Evolutionary conservation across 345 rosid species (phyloP), one percentile per base, ranked within the genome.

Genomic region (Arabidopsis suecica): DNA sequence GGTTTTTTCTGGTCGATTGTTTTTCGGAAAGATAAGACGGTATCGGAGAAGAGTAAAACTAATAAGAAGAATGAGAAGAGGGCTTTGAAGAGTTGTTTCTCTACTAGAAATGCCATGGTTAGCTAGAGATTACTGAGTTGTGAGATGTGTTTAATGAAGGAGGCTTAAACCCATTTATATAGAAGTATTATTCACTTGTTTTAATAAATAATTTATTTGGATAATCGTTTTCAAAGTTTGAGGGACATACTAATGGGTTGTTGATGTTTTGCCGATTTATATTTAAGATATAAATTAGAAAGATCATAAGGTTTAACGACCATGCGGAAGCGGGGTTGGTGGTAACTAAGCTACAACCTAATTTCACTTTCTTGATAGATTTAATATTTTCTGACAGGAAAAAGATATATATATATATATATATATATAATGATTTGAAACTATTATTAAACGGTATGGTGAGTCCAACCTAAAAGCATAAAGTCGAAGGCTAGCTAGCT

Each of bases 1-100:
- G 95, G 90, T 22, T 82, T 84, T 38, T 25, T 42, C 11, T 30
- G 40, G 3, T 82, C 77, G 1, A 61, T 1, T 32, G 62, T 45
- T 18, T 67, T 74, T 25, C 58, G 77, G 9, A 22, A 32, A 4
- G 85, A 71, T 6, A 49, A 76, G 68, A 58, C 81, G 2, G 83
- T 70, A n/a, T 77, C 75, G 6, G 83, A 70, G 11, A 74, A 59
- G 2, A 80, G 57, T 5, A 81, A 37, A 69, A 61, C 61, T 57
- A 78, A 40, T 47, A 84, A 47, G 40, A 72, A 73, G 14, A 64
- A 71, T 64, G 38, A 49, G 48, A 77, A 58, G 54, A 71, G 22
- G 7, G 41, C 18, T 54, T 69, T 76, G 18, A 58, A 71, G 57
- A 71, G 73, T 69, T 65, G 62, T 9, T 77, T 70, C 54, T 45